Percentiles rank a stretch among this genome's conserved stretches.
Conservation (phyloP, 2,329 filamentous ascomycete species). For the Knufia petricola region DNA sequence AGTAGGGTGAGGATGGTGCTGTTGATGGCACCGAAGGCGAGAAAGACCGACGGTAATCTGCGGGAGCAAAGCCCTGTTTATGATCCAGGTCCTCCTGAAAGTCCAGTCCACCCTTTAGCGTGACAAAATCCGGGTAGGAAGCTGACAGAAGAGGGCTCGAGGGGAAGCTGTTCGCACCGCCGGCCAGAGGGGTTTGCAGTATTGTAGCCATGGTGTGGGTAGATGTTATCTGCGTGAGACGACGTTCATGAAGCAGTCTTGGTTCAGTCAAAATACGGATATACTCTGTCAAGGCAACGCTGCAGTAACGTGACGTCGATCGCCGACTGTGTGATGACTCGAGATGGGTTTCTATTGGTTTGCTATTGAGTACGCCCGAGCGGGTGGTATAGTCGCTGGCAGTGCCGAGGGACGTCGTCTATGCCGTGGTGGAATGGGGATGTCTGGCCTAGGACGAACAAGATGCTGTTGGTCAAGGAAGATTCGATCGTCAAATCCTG, state of each 20-base stretch:
- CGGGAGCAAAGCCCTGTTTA: conserved; percentile 11
- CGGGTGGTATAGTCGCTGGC: no score
- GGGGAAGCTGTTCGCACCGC: conserved; percentile 27
- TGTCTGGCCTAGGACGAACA: background rate
- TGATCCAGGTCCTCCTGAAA: conserved; percentile 13
- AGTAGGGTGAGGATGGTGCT: conserved; percentile 30
- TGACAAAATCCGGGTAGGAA: conserved; percentile 18
- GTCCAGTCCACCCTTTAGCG: conserved; percentile 13
- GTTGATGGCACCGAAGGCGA: conserved; percentile 30
- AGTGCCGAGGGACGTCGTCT: no score
- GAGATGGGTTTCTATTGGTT: no score
- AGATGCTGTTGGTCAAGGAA: background rate
- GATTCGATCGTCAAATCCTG: conserved; percentile 8
- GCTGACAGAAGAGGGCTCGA: conserved; percentile 25
- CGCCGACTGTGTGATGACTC: background rate
- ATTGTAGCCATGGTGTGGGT: conserved; percentile 28
- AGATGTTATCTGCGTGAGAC: background rate
- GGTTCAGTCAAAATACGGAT: background rate
- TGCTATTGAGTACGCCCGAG: no score
- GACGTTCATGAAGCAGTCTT: conserved; percentile 1
- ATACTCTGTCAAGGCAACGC: background rate
- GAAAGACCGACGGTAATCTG: conserved; percentile 15
- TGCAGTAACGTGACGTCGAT: background rate
- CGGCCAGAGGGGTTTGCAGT: conserved; percentile 24
- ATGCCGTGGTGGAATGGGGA: background rate